phyloP scores from a whole-genome alignment of 2,329 filamentous ascomycete species.

The Fusarium napiforme region DNA sequence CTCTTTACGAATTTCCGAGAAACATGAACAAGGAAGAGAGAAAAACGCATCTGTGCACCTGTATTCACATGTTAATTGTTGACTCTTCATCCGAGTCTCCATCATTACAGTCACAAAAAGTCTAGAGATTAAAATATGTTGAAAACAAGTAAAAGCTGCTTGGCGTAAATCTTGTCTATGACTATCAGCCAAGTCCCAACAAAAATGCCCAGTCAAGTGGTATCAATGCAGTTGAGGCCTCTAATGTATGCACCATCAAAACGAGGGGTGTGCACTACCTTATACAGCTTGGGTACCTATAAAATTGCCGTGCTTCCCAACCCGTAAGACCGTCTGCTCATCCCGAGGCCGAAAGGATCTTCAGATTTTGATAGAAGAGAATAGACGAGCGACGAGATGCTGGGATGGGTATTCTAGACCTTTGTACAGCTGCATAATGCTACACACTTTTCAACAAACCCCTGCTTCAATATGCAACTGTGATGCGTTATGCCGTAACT shows the following conservation, averaged over 20 bases:
- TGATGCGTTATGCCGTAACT: background rate
- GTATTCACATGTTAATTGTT: constrained; percentile 30
- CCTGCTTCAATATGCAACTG: constrained; percentile 11
- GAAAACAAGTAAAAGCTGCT: background rate
- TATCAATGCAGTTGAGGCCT: constrained; percentile 30
- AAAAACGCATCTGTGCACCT: constrained; percentile 10
- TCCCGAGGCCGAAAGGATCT: constrained; percentile 37
- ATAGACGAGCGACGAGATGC: background rate
- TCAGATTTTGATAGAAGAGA: background rate
- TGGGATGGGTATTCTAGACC: constrained; percentile 26
- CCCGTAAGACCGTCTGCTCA: background rate
- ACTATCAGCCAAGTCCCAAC: constrained; percentile 27
- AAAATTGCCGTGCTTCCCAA: background rate
- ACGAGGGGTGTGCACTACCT: constrained; percentile 4
- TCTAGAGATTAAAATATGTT: background rate
- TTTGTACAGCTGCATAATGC: background rate
- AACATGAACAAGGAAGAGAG: constrained; percentile 3
- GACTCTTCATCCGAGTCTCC: background rate
- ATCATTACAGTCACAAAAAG: background rate
- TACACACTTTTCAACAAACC: background rate
- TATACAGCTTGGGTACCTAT: background rate
- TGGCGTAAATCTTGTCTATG: background rate
- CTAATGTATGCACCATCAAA: constrained; percentile 13
- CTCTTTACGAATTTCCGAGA: constrained; percentile 26
- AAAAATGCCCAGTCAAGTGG: constrained; percentile 17